Evolutionary conservation across 805 yeast species (phyloP), one percentile per base, ranked within the genome.

Genomic region (Candida pseudoglaebosa): DNA sequence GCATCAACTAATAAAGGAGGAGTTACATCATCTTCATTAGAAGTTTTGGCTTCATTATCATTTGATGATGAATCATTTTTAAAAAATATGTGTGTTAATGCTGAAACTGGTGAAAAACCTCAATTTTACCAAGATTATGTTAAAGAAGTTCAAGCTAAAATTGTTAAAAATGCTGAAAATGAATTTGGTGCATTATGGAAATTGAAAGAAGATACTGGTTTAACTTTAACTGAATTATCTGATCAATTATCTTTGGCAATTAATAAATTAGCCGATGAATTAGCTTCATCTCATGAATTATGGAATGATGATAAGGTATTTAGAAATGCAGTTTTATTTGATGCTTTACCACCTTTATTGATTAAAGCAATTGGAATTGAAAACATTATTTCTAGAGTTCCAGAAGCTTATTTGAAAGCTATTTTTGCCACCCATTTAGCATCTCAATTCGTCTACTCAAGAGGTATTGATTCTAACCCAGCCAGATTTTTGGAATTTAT

Each of bases 1-100:
- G 96, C 98, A 12, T 86, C 96, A 9, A 89, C 97, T 32, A 91
- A 91, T 68, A 91, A 91, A 67, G 99, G 99, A 56, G 99, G 99
- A 68, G 99, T 91, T 38, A 91, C 99, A 1, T 90, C 97, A 2
- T 89, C 97, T 2, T 90, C 97, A 2, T 71, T 87, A 52, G 99
- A 91, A 65, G 99, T 91, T 9, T 75, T 91, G 50, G 96, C 97
- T 7, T 91, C 99, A 2, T 77, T 91, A 44, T 83, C 96, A 2
- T 83, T 93, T 56, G 89, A 82, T 54, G 99, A 91, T 62, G 77
- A 74, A 37, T 85, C 80, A 24, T 93, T 91, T 70, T 75, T 82
- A 53, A 64, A 75, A 39, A 67, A 85, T 57, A 93, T 91, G 88
- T 84, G 93, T 59, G 74, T 80, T 36, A 78, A 78, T 45, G 71